phyloP scores from a whole-genome alignment of 495 filamentous ascomycete genomes.

The Penicillium robsamsonii region DNA sequence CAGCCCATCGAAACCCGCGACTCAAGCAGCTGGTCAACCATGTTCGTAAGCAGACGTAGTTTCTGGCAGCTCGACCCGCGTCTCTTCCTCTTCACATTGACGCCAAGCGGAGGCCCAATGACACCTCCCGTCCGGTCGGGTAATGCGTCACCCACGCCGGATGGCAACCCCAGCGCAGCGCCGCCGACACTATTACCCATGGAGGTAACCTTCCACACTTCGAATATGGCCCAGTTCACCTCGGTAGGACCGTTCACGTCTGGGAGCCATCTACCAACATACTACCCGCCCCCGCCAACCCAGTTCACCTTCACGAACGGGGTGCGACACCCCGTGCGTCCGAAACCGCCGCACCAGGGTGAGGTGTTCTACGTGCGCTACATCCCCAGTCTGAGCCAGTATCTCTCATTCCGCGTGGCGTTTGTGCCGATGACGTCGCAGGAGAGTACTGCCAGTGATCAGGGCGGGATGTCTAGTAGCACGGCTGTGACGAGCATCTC shows the following conservation, averaged over 20 bases:
- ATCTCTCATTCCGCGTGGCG: slow-evolving; percentile 83
- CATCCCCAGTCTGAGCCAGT: slow-evolving; percentile 77
- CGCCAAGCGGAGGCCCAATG: slow-evolving; percentile 48
- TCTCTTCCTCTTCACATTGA: slow-evolving; percentile 81
- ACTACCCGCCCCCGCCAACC: slow-evolving; percentile 78
- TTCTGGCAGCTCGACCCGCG: slow-evolving; percentile 94
- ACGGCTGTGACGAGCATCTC: slow-evolving; percentile 28
- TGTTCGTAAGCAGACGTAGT: slow-evolving; percentile 75
- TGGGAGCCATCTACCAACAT: slow-evolving; percentile 79
- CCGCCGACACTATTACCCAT: slow-evolving; percentile 14
- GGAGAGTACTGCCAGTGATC: background rate
- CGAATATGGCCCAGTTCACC: slow-evolving; percentile 60
- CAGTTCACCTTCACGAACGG: slow-evolving; percentile 78
- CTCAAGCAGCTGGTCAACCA: slow-evolving; percentile 67
- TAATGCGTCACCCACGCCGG: slow-evolving; percentile 59
- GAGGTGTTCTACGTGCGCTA: slow-evolving; percentile 88
- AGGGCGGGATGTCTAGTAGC: slow-evolving; percentile 25
- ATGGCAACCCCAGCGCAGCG: slow-evolving; percentile 30
- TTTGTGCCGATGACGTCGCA: slow-evolving; percentile 31
- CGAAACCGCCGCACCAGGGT: slow-evolving; percentile 84
- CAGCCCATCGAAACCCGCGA: slow-evolving; percentile 55
- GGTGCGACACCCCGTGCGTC: slow-evolving; percentile 81
- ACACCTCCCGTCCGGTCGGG: slow-evolving; percentile 54
- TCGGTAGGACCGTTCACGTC: slow-evolving; percentile 70
- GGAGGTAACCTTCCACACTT: slow-evolving; percentile 28